These are phyloP conservation scores for Pythium myriotylum DNA, from an alignment of 352 stramenopile genomes.

Conservation along the genomic window DNA sequence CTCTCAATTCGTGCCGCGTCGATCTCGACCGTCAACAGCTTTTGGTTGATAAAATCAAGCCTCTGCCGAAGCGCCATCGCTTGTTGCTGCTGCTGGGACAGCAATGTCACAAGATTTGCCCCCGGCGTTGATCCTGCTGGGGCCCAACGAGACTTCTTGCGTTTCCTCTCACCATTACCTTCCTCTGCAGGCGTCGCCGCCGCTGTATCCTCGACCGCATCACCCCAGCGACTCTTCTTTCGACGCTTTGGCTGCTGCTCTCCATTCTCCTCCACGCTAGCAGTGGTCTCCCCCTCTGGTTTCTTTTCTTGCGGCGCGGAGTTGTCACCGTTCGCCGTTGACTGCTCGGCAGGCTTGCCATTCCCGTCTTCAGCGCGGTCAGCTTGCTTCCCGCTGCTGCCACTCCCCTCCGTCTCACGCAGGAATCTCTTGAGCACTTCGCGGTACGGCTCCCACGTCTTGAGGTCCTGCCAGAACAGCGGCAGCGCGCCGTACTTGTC, in stretches of 20 bases:
- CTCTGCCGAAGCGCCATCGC: constrained; percentile 67
- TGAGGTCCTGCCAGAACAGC: constrained; percentile 95
- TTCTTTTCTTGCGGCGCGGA: not conserved
- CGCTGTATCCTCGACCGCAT: constrained; percentile 44
- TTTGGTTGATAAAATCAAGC: constrained; percentile 74
- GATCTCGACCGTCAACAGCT: constrained; percentile 73
- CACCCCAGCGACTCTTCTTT: constrained; percentile 88
- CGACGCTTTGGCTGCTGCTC: constrained; percentile 53
- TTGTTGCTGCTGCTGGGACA: constrained; percentile 74
- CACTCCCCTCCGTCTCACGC: constrained; percentile 58
- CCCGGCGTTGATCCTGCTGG: constrained; percentile 44
- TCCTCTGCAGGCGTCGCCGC: constrained; percentile 19
- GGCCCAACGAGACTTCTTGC: constrained; percentile 85
- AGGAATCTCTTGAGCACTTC: constrained; percentile 92
- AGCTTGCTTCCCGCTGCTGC: constrained; percentile 28
- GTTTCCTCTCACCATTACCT: constrained; percentile 48
- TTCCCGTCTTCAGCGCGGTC: constrained; percentile 3
- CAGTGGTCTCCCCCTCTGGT: not conserved
- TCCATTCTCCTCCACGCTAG: not conserved
- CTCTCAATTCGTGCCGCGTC: constrained; percentile 83
- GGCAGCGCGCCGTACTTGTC: constrained; percentile 91
- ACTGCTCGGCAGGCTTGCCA: not conserved
- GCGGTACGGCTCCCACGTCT: constrained; percentile 93
- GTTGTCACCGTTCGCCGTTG: constrained; percentile 6
- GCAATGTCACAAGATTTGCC: constrained; percentile 36